These are phyloP conservation scores for Candida suzukii DNA, from an alignment of 805 yeast species.

Conservation along the genomic window DNA sequence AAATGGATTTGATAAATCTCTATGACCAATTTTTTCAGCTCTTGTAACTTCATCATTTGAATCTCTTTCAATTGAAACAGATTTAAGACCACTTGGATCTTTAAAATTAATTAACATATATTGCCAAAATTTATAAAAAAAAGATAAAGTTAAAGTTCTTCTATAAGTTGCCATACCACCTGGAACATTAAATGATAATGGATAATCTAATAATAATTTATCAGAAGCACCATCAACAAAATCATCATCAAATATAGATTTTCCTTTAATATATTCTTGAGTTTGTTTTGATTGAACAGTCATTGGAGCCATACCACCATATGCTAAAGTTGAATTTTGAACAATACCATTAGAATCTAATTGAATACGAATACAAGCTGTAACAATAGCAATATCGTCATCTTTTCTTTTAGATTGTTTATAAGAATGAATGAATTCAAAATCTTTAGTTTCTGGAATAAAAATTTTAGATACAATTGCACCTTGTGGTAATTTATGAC, in stretches of 20 bases:
- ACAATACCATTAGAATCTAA: slow-evolving; percentile 17
- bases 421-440: slow-evolving; percentile 32
- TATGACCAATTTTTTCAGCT: slow-evolving; percentile 27
- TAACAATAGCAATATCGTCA: slow-evolving; percentile 43
- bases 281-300: slow-evolving; percentile 33
- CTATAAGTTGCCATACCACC: slow-evolving; percentile 44
- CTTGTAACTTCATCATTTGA: slow-evolving; percentile 29
- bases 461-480: slow-evolving; percentile 29
- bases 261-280: slow-evolving; percentile 15
- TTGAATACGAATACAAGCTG: slow-evolving; percentile 30
- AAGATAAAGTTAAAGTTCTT: slow-evolving; percentile 35
- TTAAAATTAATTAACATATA: slow-evolving; percentile 16
- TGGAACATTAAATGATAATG: slow-evolving; percentile 35
- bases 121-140: slow-evolving; percentile 37
- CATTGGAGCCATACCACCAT: slow-evolving; percentile 44
- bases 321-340: slow-evolving; percentile 27
- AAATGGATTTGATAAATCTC: slow-evolving; percentile 32
- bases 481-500: slow-evolving; percentile 29
- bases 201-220: slow-evolving; percentile 25
- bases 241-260: slow-evolving; percentile 13
- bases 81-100: not conserved
- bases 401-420: slow-evolving; percentile 43
- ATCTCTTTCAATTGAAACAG: slow-evolving; percentile 20
- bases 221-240: slow-evolving; percentile 25
- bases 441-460: slow-evolving; percentile 30